Evolutionary conservation across 257 asterid species (phyloP).

Genomic region (Gentiana dahurica): DNA sequence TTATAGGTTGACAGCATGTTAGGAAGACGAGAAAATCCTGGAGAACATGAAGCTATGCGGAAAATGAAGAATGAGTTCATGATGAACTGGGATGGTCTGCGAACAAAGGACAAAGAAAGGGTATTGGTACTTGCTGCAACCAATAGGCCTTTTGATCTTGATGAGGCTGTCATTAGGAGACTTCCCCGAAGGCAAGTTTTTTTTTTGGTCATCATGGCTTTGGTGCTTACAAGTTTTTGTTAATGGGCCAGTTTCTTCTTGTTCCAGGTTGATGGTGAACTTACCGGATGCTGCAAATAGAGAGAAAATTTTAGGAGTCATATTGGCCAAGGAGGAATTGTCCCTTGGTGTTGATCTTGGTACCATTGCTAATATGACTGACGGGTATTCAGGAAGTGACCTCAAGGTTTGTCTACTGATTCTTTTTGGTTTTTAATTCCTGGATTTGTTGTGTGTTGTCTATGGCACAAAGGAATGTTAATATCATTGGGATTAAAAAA

Average conservation of each 20-base stretch:
- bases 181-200: conserved; percentile 70
- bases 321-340: conserved; percentile 70
- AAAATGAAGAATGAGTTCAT: conserved; percentile 94
- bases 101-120: conserved; percentile 88
- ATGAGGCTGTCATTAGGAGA: conserved; percentile 95
- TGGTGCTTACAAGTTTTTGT: not conserved
- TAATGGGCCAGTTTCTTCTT: not conserved
- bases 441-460: too few species aligned
- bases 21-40: conserved; percentile 94
- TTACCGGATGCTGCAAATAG: conserved; percentile 73
- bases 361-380: conserved; percentile 77
- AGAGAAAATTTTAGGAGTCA: conserved; percentile 55
- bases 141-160: conserved; percentile 91
- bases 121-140: conserved; percentile 93
- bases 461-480: too few species aligned
- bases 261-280: conserved; percentile 81
- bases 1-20: conserved; percentile 91
- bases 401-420: conserved; percentile 51
- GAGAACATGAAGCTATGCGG: conserved; percentile 97
- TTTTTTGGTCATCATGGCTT: not conserved
- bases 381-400: conserved; percentile 96
- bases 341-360: conserved; percentile 50
- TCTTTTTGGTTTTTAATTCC: not conserved
- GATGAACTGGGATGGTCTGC: conserved; percentile 93
- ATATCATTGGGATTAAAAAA: too few species aligned